Percentiles rank a stretch among this genome's conserved stretches.
phyloP scores from a whole-genome alignment of 345 rosid species.

The Gossypium australe region DNA sequence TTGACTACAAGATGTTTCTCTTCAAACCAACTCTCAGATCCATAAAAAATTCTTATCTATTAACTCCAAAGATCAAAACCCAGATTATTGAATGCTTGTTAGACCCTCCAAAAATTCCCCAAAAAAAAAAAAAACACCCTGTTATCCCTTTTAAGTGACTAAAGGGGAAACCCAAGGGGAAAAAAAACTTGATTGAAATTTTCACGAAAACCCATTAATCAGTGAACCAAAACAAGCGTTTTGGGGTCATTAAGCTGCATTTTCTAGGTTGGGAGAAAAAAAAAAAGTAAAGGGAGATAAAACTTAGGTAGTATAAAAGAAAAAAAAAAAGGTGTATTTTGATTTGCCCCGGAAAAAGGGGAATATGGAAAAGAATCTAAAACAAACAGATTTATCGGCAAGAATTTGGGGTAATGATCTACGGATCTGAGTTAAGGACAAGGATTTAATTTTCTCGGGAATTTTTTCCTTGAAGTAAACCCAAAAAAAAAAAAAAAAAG shows the following conservation, averaged over 20 bases:
- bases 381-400: conserved; percentile 21
- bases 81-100: background rate
- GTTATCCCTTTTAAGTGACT: background rate
- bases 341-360: background rate
- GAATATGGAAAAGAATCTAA: conserved; percentile 11
- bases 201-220: conserved; percentile 22
- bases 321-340: background rate
- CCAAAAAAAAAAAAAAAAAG: background rate
- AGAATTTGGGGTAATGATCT: conserved; percentile 17
- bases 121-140: too few relatives aligned
- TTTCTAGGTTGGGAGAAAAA: background rate
- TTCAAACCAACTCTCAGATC: conserved; percentile 22
- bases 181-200: conserved; percentile 18
- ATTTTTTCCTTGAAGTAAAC: background rate
- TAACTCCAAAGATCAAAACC: conserved; percentile 12
- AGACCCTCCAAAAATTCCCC: background rate
- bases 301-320: background rate
- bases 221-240: background rate
- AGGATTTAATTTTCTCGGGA: conserved; percentile 19
- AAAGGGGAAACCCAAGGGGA: conserved; percentile 5
- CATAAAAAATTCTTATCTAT: conserved; percentile 15
- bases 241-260: conserved; percentile 17
- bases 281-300: background rate
- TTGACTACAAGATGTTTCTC: conserved; percentile 20
- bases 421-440: conserved; percentile 36